These are phyloP conservation scores for Fusarium aywerte DNA, from an alignment of 2,329 filamentous ascomycete species.

Conservation along the genomic window DNA sequence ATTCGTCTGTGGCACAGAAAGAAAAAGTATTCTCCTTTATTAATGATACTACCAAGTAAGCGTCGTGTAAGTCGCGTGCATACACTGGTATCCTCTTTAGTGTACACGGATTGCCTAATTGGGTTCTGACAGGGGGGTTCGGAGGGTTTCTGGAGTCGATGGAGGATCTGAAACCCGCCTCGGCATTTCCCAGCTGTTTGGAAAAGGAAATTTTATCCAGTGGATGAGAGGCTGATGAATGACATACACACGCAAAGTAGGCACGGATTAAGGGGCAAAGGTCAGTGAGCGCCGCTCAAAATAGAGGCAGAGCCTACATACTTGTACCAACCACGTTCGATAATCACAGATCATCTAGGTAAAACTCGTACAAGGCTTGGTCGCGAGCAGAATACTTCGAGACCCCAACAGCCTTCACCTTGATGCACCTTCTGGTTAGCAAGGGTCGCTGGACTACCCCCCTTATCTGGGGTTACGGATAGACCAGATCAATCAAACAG, in stretches of 20 bases:
- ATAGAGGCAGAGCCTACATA: no score
- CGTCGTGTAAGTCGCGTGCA: conserved; percentile 25
- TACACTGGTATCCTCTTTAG: conserved; percentile 44
- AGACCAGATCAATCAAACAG: neutral
- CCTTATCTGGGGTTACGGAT: neutral
- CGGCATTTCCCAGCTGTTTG: neutral
- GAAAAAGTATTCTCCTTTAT: neutral
- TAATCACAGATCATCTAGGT: no score
- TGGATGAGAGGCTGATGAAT: no score
- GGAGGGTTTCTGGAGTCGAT: neutral
- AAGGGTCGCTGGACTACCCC: neutral
- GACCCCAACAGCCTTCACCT: neutral
- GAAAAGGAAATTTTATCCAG: no score
- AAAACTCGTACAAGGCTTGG: neutral
- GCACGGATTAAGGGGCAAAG: no score
- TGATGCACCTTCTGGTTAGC: neutral
- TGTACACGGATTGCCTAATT: conserved; percentile 41
- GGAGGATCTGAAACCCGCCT: neutral
- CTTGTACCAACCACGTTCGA: no score
- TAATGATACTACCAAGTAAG: neutral
- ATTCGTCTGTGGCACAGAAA: neutral
- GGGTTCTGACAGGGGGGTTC: conserved; percentile 1
- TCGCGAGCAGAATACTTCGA: neutral
- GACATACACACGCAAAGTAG: no score
- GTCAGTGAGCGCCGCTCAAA: no score